Percentiles rank a stretch among this genome's conserved stretches.
phyloP scores from a whole-genome alignment of 1,139 yeast genomes.

The Kazachstania sp. region DNA sequence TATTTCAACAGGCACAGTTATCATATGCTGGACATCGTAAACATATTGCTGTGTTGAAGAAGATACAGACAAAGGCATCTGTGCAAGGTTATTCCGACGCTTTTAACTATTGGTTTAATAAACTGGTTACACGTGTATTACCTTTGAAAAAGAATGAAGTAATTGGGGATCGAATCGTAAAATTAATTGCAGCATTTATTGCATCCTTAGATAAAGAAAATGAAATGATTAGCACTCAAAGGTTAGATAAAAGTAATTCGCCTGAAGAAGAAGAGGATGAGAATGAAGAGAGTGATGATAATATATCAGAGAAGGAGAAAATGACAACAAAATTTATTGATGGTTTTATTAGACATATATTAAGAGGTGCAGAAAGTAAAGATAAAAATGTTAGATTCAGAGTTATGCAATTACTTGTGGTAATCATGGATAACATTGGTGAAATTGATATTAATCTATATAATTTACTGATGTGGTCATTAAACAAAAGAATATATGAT shows the following conservation, averaged over 20 bases:
- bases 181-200: constrained; percentile 62
- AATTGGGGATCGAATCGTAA: constrained; percentile 70
- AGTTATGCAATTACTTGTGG: constrained; percentile 69
- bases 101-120: constrained; percentile 53
- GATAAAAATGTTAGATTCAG: constrained; percentile 74
- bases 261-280: constrained; percentile 12
- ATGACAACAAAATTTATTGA: constrained; percentile 48
- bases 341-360: constrained; percentile 52
- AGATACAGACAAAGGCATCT: constrained; percentile 49
- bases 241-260: constrained; percentile 6
- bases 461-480: constrained; percentile 51
- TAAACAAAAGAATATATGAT: constrained; percentile 62
- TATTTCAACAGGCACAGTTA: constrained; percentile 73
- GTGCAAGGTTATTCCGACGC: constrained; percentile 45
- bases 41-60: constrained; percentile 54
- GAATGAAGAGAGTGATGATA: constrained; percentile 19
- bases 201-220: constrained; percentile 28
- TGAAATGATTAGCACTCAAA: constrained; percentile 33
- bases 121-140: constrained; percentile 54
- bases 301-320: constrained; percentile 32
- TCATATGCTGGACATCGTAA: constrained; percentile 71
- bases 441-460: constrained; percentile 71
- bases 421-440: constrained; percentile 60
- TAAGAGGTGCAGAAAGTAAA: constrained; percentile 69
- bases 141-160: constrained; percentile 62